Percentiles rank a stretch among this genome's conserved stretches.
Evolutionary conservation across 2,329 filamentous ascomycete genomes (phyloP).

Genomic region (Plectosphaerella cucumerina): DNA sequence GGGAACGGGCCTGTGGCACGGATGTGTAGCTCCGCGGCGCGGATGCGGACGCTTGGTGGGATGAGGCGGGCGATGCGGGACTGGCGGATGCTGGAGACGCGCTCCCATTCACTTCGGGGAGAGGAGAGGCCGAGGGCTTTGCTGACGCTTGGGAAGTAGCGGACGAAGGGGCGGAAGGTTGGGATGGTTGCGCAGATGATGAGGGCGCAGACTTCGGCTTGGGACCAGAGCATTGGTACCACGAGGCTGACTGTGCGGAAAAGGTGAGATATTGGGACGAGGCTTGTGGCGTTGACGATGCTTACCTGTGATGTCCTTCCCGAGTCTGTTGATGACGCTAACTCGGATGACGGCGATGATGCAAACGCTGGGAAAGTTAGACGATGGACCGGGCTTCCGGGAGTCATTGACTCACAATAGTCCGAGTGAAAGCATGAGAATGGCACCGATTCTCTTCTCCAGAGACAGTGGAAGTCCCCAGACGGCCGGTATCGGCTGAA

Average conservation of each 20-base stretch:
- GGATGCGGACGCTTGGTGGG: background rate
- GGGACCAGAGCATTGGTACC: conserved; percentile 23
- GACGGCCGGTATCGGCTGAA: conserved; percentile 32
- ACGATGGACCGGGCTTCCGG: background rate
- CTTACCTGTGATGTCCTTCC: conserved; percentile 19
- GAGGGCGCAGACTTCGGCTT: conserved; percentile 24
- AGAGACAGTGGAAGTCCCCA: conserved; percentile 27
- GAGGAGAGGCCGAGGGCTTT: conserved; percentile 21
- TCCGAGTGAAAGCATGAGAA: conserved; percentile 22
- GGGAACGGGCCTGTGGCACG: background rate
- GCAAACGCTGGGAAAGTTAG: conserved; percentile 14
- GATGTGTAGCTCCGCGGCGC: background rate
- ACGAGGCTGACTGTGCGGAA: conserved; percentile 16
- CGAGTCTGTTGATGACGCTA: conserved; percentile 17
- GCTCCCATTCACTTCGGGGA: background rate
- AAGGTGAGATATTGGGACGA: background rate
- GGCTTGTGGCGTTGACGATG: background rate
- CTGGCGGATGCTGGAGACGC: background rate
- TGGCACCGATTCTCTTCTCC: conserved; percentile 20
- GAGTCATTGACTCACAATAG: conserved; percentile 13
- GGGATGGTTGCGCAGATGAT: conserved; percentile 27
- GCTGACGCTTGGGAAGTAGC: conserved; percentile 22
- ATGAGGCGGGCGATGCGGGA: background rate
- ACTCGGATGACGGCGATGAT: conserved; percentile 22
- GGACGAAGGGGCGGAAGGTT: conserved; percentile 22